A percentile compares a stretch with the other conserved stretches of the same genome.
phyloP scores from a whole-genome alignment of 2,329 filamentous ascomycete genomes.

The Aspergillus sp. region DNA sequence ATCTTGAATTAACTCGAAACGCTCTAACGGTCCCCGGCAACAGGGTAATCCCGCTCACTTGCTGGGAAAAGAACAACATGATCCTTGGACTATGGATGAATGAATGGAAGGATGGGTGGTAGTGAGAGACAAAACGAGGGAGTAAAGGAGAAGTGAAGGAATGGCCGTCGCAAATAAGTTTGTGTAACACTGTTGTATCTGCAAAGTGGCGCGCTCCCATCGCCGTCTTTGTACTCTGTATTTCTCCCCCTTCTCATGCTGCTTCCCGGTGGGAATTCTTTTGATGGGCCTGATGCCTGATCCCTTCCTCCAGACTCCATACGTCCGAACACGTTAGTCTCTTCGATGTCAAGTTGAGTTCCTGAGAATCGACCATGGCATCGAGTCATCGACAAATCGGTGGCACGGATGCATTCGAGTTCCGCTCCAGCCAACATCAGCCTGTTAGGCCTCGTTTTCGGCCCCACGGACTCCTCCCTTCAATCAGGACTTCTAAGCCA shows the following conservation, averaged over 20 bases:
- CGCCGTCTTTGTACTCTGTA: not conserved
- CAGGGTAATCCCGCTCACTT: slow-evolving; percentile 13
- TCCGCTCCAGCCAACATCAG: slow-evolving; percentile 6
- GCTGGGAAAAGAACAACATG: not conserved
- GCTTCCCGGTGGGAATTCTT: slow-evolving; percentile 12
- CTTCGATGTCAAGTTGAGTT: not conserved
- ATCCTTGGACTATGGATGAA: not conserved
- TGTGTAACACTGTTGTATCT: slow-evolving; percentile 22
- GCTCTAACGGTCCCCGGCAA: slow-evolving; percentile 35
- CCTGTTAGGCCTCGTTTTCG: slow-evolving; percentile 13
- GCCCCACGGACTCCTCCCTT: slow-evolving; percentile 16
- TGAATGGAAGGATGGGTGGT: not conserved
- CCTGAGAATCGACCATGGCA: slow-evolving; percentile 6
- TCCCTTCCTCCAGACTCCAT: not conserved
- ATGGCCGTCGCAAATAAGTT: not conserved
- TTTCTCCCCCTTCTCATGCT: slow-evolving; percentile 6
- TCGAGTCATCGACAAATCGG: slow-evolving; percentile 1
- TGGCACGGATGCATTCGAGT: slow-evolving; percentile 8
- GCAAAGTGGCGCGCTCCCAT: slow-evolving; percentile 10
- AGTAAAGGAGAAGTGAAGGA: not conserved
- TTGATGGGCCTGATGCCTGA: not conserved
- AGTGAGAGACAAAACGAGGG: not conserved
- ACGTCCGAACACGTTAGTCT: not conserved
- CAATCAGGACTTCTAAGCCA: slow-evolving; percentile 16
- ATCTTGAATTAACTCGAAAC: slow-evolving; percentile 42